Base-by-base conservation (phyloP, 805 yeast genomes). In the Ogataea philodendri region DNA sequence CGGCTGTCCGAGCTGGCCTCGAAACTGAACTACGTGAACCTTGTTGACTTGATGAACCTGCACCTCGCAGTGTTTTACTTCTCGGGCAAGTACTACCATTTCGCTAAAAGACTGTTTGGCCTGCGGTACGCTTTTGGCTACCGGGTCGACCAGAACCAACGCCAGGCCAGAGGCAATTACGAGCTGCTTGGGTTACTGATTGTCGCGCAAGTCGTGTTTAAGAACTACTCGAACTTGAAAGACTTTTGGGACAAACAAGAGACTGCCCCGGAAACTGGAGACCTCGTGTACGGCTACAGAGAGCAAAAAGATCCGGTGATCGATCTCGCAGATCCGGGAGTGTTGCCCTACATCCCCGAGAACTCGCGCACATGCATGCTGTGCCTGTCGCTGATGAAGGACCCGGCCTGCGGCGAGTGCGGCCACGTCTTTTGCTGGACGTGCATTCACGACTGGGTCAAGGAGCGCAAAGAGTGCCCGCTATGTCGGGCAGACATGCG, bases 391-490 rank as follows among this genome's bases (percentile, higher is more conserved):
- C 68, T 72, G 10, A 84, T 90, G 93, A 67, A 63, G 1, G 76
- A 84, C 43, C 97, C 98, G 4, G 67, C 95, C 1, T 76, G 85
- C 42, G 87, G 95, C 0, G 74, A 80, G 4, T 90, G 98, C 61
- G 98, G 97, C 0, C 98, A 90, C 57, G 39, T 86, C 10, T 90
- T 85, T 58, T 90, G 98, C 61, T 90, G 97, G 97, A 69, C 67
- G 5, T 90, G 97, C 57, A 78, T 88, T 4, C 69, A 78, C 5
- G 95, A 84, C 49, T 90, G 97, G 97, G 76, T 88, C 40, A 69
- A 86, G 44, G 96, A 88, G 46, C 71, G 73, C 34, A 81, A 87
- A 0, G 96, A 88, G 53, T 90, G 98, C 55, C 97, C 98, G 0
- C 65, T 93, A 17, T 93, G 97, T 54, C 62, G 97, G 35, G 93